These are phyloP conservation scores for Zasmidium cellare DNA, from an alignment of 2,329 filamentous ascomycete species.

Conservation along the genomic window DNA sequence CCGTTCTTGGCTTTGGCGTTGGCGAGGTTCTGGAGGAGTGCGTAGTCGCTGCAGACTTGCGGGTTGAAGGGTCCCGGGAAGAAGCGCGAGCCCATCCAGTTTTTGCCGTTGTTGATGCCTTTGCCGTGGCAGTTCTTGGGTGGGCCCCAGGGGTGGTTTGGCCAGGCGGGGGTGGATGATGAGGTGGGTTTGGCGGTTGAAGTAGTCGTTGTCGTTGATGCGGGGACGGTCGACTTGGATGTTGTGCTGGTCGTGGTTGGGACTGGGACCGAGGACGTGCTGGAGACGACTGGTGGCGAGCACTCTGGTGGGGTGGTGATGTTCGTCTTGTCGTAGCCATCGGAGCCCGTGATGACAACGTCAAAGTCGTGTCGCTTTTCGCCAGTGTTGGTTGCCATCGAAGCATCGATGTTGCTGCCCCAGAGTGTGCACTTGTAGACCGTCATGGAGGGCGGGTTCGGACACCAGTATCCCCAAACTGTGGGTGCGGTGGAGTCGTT, in stretches of 20 bases:
- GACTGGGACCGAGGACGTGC: not conserved
- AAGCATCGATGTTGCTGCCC: constrained; percentile 35
- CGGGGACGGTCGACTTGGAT: constrained; percentile 9
- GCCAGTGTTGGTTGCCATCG: constrained; percentile 31
- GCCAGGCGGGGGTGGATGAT: not conserved
- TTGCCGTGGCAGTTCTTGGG: constrained; percentile 19
- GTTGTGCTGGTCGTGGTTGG: constrained; percentile 20
- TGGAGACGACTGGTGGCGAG: not conserved
- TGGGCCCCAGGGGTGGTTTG: constrained; percentile 1
- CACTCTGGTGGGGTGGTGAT: constrained; percentile 11
- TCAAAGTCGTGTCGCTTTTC: constrained; percentile 30
- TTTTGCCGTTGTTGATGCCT: constrained; percentile 19
- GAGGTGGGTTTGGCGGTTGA: constrained; percentile 13
- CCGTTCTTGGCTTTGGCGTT: constrained; percentile 15
- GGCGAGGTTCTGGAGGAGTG: constrained; percentile 17
- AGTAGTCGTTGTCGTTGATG: not conserved
- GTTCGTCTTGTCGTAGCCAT: constrained; percentile 33
- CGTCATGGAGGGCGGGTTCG: constrained; percentile 39
- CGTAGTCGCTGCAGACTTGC: constrained; percentile 27
- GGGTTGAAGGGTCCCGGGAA: constrained; percentile 36
- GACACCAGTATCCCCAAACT: constrained; percentile 32
- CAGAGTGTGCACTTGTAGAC: constrained; percentile 43
- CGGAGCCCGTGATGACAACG: constrained; percentile 30
- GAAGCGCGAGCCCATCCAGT: constrained; percentile 30
- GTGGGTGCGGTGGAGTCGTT: constrained; percentile 27